Percentiles rank a stretch among this genome's conserved stretches.
Evolutionary conservation across 176 grass and related monocot genomes (phyloP).

Genomic region (Eragrostis curvula): DNA sequence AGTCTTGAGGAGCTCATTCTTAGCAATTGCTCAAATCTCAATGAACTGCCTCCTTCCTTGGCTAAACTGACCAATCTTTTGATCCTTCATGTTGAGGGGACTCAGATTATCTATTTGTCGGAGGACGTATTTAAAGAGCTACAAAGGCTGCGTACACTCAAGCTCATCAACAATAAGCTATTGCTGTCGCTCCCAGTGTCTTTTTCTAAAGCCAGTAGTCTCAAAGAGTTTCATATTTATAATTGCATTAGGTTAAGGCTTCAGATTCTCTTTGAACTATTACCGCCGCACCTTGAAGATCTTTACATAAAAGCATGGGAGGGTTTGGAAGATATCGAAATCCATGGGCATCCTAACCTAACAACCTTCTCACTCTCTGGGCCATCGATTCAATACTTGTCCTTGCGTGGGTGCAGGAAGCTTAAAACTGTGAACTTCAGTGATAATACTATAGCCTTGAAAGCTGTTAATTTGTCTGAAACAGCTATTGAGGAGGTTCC

Average conservation of each 20-base stretch:
- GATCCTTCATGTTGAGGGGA: not conserved
- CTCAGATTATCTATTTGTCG: not conserved
- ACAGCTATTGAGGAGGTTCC: not conserved
- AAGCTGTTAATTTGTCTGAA: not conserved
- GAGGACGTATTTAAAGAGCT: not conserved
- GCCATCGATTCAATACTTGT: not conserved
- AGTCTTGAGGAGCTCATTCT: slow-evolving; percentile 3
- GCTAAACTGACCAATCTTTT: not conserved
- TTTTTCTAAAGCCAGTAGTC: not conserved
- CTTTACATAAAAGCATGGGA: not conserved
- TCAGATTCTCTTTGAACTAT: not conserved
- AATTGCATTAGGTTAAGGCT: not conserved
- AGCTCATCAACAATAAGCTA: not conserved
- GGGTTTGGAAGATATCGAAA: not conserved
- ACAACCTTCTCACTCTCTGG: not conserved
- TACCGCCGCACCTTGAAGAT: not conserved
- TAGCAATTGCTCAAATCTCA: not conserved
- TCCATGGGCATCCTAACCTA: not conserved
- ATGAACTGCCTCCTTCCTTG: not conserved
- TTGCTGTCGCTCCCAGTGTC: not conserved
- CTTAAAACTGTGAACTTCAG: not conserved
- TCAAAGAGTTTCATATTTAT: not conserved
- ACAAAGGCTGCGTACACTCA: not conserved
- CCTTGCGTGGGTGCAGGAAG: not conserved
- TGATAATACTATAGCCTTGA: not conserved